These are phyloP conservation scores for Trematosphaeria pertusa DNA, from an alignment of 2,329 filamentous ascomycete genomes.

Conservation along the genomic window DNA sequence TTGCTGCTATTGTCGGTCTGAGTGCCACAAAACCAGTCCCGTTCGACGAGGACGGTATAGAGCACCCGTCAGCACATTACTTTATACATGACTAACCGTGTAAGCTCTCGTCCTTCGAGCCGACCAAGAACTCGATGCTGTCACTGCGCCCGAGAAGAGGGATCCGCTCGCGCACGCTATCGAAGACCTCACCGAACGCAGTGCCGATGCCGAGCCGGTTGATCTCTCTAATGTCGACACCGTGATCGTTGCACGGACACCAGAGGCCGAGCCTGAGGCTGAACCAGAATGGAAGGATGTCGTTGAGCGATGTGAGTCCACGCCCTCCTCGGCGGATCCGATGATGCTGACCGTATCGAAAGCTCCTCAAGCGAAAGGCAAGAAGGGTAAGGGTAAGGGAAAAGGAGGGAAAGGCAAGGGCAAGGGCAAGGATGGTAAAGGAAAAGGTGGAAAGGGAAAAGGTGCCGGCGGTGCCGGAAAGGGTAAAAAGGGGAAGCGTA, in stretches of 20 bases:
- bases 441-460: too few relatives aligned
- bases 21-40: slow-evolving; percentile 7
- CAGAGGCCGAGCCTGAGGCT: not conserved
- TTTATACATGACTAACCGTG: not conserved
- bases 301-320: slow-evolving; percentile 1
- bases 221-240: not conserved
- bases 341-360: not conserved
- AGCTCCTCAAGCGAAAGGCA: not conserved
- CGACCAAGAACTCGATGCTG: not conserved
- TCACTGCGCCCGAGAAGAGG: not conserved
- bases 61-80: not conserved
- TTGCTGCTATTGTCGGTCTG: slow-evolving; percentile 13
- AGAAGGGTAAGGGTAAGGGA: slow-evolving; percentile 1
- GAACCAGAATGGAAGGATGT: slow-evolving; percentile 1
- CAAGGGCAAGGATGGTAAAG: not conserved
- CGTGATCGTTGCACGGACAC: slow-evolving; percentile 4
- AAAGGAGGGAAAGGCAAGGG: not conserved
- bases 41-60: slow-evolving; percentile 6
- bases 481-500: too few relatives aligned
- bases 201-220: not conserved
- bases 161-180: not conserved
- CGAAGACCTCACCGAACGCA: slow-evolving; percentile 1
- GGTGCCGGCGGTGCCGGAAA: too few relatives aligned
- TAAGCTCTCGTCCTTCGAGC: slow-evolving; percentile 9
- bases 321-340: too few relatives aligned